Base-by-base conservation (phyloP, 116 monocot species). In the Dioscorea cayenensis region DNA sequence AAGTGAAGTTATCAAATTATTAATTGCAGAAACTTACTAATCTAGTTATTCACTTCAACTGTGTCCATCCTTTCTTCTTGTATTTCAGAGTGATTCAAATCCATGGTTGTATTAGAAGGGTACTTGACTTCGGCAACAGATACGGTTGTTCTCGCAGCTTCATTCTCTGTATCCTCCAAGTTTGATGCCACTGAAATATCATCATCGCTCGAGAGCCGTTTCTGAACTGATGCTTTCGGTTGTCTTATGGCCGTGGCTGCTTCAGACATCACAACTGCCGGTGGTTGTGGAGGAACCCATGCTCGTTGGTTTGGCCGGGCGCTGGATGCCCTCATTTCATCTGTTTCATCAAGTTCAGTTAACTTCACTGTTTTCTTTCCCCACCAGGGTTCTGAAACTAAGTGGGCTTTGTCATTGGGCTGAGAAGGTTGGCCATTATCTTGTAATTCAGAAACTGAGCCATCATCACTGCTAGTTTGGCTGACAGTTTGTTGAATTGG, bases 211-310 rank as follows among this genome's bases (percentile, higher is more conserved):
- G 75, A 74, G 20, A 14, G 74, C 70, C 73, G 83, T 60, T 74
- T 64, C 49, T 63, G 72, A 64, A 61, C 20, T 6, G 67, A 36
- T 32, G 76, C 64, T 63, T 89, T 95, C 5, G 87, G 83, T 28
- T 87, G 90, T 20, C 96, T 69, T 11, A 96, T 96, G 37, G 96
- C 92, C 9, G 72, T 81, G 5, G 84, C 92, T 14, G 92, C 78
- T 77, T 90, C 96, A 11, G 96, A 88, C 50, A 96, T 84, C 49
- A 69, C 86, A 14, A 96, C 92, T 22, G 82, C 19, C 19, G 96
- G 96, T 2, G 96, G 86, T 79, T 90, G 90, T 14, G 92, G 96
- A 23, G 92, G 96, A 23, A 92, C 85, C 96, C 96, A 96, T 32
- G 72, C 72, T 28, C 88, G 77, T 60, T 84, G 86, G 52, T 5